phyloP scores from a whole-genome alignment of 106 monocot genomes.

The Phalaenopsis aphrodite region DNA sequence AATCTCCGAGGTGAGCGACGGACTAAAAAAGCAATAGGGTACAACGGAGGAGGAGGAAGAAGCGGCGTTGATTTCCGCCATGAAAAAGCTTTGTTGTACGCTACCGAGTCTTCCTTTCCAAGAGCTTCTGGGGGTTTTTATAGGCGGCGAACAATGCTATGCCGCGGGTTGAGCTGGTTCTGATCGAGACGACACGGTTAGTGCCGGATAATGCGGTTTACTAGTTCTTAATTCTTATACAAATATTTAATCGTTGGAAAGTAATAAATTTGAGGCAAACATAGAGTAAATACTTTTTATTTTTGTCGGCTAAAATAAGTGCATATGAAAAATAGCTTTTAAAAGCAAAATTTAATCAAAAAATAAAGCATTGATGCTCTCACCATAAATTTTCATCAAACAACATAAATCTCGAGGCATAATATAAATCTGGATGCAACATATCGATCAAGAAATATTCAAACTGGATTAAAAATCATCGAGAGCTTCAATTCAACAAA shows the following conservation, averaged over 20 bases:
- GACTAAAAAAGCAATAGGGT: neutral
- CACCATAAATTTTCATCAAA: too few species aligned
- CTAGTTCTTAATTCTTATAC: neutral
- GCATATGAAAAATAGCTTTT: too few species aligned
- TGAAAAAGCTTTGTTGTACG: neutral
- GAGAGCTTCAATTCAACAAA: too few species aligned
- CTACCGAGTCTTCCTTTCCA: neutral
- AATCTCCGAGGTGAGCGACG: neutral
- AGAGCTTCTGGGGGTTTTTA: neutral
- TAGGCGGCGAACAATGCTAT: neutral
- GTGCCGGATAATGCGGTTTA: neutral
- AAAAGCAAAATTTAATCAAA: too few species aligned
- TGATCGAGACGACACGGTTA: neutral
- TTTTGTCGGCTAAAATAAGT: too few species aligned
- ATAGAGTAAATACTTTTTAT: too few species aligned
- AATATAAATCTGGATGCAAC: too few species aligned
- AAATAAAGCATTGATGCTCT: too few species aligned
- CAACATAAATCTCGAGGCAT: too few species aligned
- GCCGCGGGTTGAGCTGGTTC: constrained; percentile 2
- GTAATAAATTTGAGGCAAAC: too few species aligned
- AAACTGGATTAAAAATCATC: too few species aligned
- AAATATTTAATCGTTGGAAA: neutral
- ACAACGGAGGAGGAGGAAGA: neutral
- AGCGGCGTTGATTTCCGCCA: neutral
- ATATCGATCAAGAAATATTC: too few species aligned